Conservation (phyloP, 495 filamentous ascomycete genomes). For the Jackrogersella multiformis region DNA sequence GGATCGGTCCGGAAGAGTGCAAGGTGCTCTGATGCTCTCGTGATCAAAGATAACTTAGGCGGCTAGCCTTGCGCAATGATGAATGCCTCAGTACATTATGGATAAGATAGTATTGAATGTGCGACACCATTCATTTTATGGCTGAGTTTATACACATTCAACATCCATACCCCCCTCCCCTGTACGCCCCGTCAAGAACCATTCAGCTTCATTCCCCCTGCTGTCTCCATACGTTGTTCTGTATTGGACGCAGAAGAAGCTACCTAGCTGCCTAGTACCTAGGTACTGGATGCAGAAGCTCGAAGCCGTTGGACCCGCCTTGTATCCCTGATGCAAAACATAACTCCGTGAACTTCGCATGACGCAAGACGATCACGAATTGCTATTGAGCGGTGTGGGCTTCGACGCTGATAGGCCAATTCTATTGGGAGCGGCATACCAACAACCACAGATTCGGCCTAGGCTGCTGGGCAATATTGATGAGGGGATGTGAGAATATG, state of each 20-base stretch:
- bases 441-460: constrained; percentile 24
- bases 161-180: too few relatives aligned
- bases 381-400: constrained; percentile 26
- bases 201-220: constrained; percentile 9
- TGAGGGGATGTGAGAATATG: neutral
- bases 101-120: constrained; percentile 13
- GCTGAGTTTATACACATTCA: constrained; percentile 18
- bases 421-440: constrained; percentile 25
- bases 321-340: constrained; percentile 35
- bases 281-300: constrained; percentile 11
- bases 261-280: too few relatives aligned
- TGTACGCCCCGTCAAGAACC: neutral
- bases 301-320: constrained; percentile 19
- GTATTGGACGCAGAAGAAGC: constrained; percentile 3
- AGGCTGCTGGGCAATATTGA: too few relatives aligned
- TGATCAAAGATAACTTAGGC: neutral
- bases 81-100: neutral
- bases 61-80: constrained; percentile 7
- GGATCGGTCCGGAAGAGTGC: constrained; percentile 14
- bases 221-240: constrained; percentile 22
- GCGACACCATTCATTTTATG: neutral
- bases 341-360: constrained; percentile 39
- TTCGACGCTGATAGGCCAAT: constrained; percentile 44
- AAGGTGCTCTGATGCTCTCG: constrained; percentile 15
- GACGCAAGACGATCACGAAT: constrained; percentile 39